phyloP scores from a whole-genome alignment of 139 green algal species.

The Tetradesmus lagerheimii region DNA sequence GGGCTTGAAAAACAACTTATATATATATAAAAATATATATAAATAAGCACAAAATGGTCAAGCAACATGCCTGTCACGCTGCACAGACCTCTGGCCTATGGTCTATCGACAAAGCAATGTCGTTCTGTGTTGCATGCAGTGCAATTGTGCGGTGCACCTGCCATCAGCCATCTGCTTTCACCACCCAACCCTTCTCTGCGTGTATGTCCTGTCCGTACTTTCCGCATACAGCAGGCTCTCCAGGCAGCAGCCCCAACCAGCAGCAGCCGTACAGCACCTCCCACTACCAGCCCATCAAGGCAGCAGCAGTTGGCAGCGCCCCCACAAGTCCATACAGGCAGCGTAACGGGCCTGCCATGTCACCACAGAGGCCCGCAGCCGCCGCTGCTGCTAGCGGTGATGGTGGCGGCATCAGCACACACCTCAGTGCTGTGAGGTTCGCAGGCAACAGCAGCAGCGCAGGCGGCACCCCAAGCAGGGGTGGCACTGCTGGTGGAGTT shows the following conservation, averaged over 20 bases:
- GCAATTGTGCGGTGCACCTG: no score
- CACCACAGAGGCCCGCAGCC: not conserved
- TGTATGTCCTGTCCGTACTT: not conserved
- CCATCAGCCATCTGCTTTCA: not conserved
- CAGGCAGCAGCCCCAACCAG: not conserved
- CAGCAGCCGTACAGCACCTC: not conserved
- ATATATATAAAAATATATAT: not conserved
- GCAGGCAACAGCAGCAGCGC: not conserved
- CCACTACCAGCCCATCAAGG: not conserved
- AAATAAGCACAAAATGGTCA: no score
- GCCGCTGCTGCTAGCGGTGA: not conserved
- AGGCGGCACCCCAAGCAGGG: not conserved
- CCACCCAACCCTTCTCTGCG: not conserved
- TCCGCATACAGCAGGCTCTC: not conserved
- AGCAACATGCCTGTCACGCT: no score
- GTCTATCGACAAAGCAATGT: no score
- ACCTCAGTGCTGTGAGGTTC: slow-evolving; percentile 10
- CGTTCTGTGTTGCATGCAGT: no score
- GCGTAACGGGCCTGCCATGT: not conserved
- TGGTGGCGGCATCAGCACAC: slow-evolving; percentile 1
- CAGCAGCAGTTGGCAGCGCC: not conserved
- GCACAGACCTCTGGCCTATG: no score
- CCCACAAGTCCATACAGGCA: not conserved
- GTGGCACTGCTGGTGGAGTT: not conserved
- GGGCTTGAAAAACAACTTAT: not conserved